A percentile compares a stretch with the other conserved stretches of the same genome.
phyloP scores from a whole-genome alignment of 2,329 filamentous ascomycete genomes.

The Podosphaera leucotricha region DNA sequence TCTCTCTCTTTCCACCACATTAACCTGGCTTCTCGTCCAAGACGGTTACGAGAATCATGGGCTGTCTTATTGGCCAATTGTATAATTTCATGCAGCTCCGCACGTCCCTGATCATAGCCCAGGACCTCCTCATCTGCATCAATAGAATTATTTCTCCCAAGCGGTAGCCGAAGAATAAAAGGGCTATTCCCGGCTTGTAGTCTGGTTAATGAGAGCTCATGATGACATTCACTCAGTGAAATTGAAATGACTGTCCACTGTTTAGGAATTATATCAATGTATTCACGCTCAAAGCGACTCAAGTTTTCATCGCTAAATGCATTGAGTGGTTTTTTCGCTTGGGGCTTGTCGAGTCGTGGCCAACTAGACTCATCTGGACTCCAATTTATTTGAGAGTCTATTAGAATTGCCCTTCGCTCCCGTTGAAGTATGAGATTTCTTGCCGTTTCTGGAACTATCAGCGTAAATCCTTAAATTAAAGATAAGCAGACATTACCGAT shows the following conservation, averaged over 20 bases:
- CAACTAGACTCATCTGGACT: conserved; percentile 20
- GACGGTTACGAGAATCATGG: conserved; percentile 48
- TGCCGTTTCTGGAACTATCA: conserved; percentile 29
- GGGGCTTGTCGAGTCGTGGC: conserved; percentile 17
- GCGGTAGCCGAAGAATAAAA: conserved; percentile 66
- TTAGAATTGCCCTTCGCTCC: conserved; percentile 31
- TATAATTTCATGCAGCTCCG: conserved; percentile 67
- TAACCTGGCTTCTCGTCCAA: conserved; percentile 47
- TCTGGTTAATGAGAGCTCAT: conserved; percentile 77
- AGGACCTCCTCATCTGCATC: conserved; percentile 65
- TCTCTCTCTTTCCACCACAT: conserved; percentile 83
- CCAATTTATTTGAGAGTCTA: conserved; percentile 5
- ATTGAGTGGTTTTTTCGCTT: conserved; percentile 22
- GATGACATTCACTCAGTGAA: conserved; percentile 55
- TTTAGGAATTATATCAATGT: conserved; percentile 62
- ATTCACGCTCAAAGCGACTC: conserved; percentile 49
- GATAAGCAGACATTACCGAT: conserved; percentile 17
- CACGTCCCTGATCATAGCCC: conserved; percentile 55
- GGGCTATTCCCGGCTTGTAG: conserved; percentile 52
- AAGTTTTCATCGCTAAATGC: conserved; percentile 25
- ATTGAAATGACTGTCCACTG: conserved; percentile 74
- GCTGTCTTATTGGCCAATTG: conserved; percentile 61
- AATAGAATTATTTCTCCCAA: conserved; percentile 59
- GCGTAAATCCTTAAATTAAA: conserved; percentile 1
- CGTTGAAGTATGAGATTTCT: conserved; percentile 44